Conservation (phyloP, 345 rosid genomes). For the Geranium brycei region DNA sequence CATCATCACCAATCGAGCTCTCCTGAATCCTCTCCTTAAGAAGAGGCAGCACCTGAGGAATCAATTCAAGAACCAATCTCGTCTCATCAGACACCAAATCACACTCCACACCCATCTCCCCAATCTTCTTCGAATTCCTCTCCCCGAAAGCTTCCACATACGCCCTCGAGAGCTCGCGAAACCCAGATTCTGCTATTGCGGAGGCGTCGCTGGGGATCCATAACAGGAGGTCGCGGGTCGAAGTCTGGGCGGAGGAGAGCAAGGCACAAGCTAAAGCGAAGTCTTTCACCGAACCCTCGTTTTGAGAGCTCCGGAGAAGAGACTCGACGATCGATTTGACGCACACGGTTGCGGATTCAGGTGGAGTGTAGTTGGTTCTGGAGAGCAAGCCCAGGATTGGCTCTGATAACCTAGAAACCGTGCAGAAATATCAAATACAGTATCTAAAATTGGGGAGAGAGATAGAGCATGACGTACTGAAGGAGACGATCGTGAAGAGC, state of each 20-base stretch:
- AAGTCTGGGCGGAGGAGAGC: constrained; percentile 39
- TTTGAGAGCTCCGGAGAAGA: constrained; percentile 23
- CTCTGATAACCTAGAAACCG: constrained; percentile 30
- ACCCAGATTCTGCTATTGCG: constrained; percentile 19
- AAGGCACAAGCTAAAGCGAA: constrained; percentile 61
- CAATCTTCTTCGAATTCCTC: constrained; percentile 15
- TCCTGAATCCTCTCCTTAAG: constrained; percentile 52
- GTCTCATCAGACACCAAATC: constrained; percentile 10
- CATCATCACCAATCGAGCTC: constrained; percentile 46
- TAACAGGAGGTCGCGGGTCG: constrained; percentile 46
- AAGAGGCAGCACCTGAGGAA: constrained; percentile 40
- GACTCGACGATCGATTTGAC: constrained; percentile 39
- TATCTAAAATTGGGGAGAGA: not conserved
- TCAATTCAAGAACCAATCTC: constrained; percentile 34
- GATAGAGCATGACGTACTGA: constrained; percentile 23
- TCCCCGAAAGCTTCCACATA: constrained; percentile 15
- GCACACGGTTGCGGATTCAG: constrained; percentile 30
- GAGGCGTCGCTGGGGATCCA: constrained; percentile 50
- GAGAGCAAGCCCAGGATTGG: constrained; percentile 31
- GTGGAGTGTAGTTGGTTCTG: constrained; percentile 26
- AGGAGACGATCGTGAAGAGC: constrained; percentile 32
- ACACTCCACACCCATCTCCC: constrained; percentile 16
- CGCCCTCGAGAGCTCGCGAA: constrained; percentile 28
- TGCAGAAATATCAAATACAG: not conserved
- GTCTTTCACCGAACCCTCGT: constrained; percentile 25